These are phyloP conservation scores for Colletotrichum eremochloae DNA, from an alignment of 2,329 filamentous ascomycete species.

Conservation along the genomic window DNA sequence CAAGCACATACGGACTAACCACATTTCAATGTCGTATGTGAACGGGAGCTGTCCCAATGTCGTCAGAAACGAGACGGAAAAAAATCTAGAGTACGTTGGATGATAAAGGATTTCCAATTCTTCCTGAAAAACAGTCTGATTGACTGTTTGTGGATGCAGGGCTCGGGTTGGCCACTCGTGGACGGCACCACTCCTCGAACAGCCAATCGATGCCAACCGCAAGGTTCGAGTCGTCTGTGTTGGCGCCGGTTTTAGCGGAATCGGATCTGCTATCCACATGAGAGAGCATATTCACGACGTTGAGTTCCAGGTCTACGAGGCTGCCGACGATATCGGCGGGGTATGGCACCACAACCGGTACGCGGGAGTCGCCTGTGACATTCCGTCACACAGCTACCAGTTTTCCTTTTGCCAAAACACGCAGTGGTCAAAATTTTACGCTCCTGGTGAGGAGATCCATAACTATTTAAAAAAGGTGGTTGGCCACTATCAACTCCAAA, in stretches of 20 bases:
- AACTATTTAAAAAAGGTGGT: conserved; percentile 14
- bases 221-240: conserved; percentile 7
- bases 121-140: neutral
- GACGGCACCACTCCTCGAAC: conserved; percentile 8
- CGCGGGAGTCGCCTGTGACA: conserved; percentile 44
- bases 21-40: neutral
- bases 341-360: conserved; percentile 46
- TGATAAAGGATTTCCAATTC: too few species aligned
- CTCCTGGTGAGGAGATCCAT: conserved; percentile 5
- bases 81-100: neutral
- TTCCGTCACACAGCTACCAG: conserved; percentile 44
- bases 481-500: neutral
- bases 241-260: conserved; percentile 11
- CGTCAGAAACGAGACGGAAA: neutral
- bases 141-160: neutral
- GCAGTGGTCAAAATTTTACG: conserved; percentile 25
- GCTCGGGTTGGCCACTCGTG: neutral
- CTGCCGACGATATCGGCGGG: conserved; percentile 45
- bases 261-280: neutral
- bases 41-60: neutral
- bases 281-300: conserved; percentile 26
- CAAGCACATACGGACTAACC: neutral
- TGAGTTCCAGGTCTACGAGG: conserved; percentile 46
- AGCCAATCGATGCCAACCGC: conserved; percentile 2
- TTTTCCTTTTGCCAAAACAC: conserved; percentile 26